Conservation (phyloP, 2,329 filamentous ascomycete genomes). For the Thelonectria rubi region DNA sequence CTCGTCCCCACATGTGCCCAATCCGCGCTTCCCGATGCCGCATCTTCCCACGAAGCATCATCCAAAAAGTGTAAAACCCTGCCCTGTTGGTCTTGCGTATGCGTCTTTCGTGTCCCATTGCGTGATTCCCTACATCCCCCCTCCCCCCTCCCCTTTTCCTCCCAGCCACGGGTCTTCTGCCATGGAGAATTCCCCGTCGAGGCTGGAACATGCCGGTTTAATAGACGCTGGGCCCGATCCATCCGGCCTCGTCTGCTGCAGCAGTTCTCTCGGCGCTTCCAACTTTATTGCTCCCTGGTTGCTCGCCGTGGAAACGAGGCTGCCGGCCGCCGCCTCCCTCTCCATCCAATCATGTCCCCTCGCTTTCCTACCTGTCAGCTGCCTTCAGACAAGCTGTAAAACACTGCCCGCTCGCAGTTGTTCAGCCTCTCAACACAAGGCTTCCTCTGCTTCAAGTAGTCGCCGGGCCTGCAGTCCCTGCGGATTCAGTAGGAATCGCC, state of each 20-base stretch:
- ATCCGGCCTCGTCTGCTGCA: background rate
- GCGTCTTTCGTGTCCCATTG: background rate
- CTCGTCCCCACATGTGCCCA: background rate
- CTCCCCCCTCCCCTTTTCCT: background rate
- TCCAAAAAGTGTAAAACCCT: background rate
- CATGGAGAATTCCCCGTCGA: background rate
- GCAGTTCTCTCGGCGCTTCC: constrained; percentile 6
- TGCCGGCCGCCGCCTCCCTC: background rate
- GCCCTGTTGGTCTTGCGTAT: background rate
- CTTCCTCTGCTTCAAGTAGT: background rate
- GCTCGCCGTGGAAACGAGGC: constrained; percentile 1
- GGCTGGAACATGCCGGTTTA: background rate
- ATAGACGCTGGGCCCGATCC: background rate
- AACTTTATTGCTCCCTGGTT: constrained; percentile 13
- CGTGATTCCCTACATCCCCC: too few species aligned
- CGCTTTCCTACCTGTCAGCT: background rate
- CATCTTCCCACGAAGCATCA: background rate
- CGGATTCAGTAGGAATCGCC: too few species aligned
- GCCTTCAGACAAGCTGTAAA: background rate
- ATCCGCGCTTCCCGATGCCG: background rate
- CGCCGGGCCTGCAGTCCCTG: background rate
- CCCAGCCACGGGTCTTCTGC: background rate
- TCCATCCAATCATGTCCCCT: background rate
- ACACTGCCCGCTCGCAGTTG: background rate
- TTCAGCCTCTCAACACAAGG: background rate